A percentile compares a stretch with the other conserved stretches of the same genome.
phyloP scores from a whole-genome alignment of 805 yeast genomes.

The Spathaspora passalidarum region DNA sequence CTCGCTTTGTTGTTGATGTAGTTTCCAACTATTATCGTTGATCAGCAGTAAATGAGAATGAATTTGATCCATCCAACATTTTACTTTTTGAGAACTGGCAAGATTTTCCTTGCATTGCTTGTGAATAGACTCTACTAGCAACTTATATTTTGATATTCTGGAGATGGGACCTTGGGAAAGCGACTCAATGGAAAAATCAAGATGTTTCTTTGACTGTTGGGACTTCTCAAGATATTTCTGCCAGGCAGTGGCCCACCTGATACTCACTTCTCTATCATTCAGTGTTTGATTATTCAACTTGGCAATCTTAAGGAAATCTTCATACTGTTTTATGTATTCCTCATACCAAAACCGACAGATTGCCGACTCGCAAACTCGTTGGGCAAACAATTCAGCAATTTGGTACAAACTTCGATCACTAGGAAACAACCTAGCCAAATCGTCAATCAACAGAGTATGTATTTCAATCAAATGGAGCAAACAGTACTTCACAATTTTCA shows the following conservation, averaged over 20 bases:
- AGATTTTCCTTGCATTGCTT: neutral
- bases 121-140: conserved; percentile 41
- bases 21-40: neutral
- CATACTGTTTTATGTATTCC: conserved; percentile 31
- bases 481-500: conserved; percentile 6
- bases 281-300: neutral
- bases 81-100: neutral
- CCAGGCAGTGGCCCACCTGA: conserved; percentile 20
- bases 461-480: conserved; percentile 17
- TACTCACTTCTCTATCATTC: neutral
- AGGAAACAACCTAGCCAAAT: neutral
- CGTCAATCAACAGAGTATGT: conserved; percentile 25
- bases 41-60: conserved; percentile 12
- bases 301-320: conserved; percentile 26
- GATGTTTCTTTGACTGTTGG: conserved; percentile 28
- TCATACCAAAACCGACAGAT: conserved; percentile 22
- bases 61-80: conserved; percentile 1
- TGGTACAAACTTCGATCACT: conserved; percentile 10
- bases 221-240: conserved; percentile 39
- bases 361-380: conserved; percentile 9
- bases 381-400: conserved; percentile 1
- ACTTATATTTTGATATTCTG: conserved; percentile 47
- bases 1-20: neutral
- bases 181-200: conserved; percentile 54
- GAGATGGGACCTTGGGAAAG: conserved; percentile 53